Conservation (phyloP, 2,329 filamentous ascomycete species). For the Sclerotinia sclerotiorum region DNA sequence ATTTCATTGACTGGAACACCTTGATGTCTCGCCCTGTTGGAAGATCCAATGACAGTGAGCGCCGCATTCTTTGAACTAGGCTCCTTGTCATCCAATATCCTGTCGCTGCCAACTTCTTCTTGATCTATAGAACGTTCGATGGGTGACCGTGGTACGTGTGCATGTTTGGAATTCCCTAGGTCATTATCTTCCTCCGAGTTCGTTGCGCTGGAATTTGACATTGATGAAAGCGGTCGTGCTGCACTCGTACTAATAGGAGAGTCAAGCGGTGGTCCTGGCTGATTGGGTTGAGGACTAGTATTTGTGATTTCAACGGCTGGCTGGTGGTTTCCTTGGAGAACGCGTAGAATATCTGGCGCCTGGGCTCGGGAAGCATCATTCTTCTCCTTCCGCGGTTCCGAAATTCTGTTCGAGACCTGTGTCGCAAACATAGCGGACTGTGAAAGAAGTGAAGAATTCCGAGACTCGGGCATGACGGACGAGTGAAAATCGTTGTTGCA, state of each 20-base stretch:
- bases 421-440: constrained; percentile 21
- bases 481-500: not conserved
- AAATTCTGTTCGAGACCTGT: constrained; percentile 3
- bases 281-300: not conserved
- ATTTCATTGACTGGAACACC: not conserved
- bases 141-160: not conserved
- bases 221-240: not conserved
- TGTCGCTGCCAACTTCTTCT: not conserved
- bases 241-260: not conserved
- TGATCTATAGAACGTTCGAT: not conserved
- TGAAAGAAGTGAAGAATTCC: not conserved
- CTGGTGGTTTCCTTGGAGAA: not conserved
- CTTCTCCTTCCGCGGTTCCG: not conserved
- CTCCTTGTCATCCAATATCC: not conserved
- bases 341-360: not conserved
- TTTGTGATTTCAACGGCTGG: constrained; percentile 25
- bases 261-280: not conserved
- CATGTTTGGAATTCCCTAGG: not conserved
- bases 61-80: not conserved
- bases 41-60: not conserved
- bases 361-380: not conserved
- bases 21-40: too few species aligned
- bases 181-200: not conserved
- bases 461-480: not conserved
- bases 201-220: not conserved